Percentiles rank a stretch among this genome's conserved stretches.
Conservation (phyloP, 2,329 filamentous ascomycete species). For the Monosporascus sp. region DNA sequence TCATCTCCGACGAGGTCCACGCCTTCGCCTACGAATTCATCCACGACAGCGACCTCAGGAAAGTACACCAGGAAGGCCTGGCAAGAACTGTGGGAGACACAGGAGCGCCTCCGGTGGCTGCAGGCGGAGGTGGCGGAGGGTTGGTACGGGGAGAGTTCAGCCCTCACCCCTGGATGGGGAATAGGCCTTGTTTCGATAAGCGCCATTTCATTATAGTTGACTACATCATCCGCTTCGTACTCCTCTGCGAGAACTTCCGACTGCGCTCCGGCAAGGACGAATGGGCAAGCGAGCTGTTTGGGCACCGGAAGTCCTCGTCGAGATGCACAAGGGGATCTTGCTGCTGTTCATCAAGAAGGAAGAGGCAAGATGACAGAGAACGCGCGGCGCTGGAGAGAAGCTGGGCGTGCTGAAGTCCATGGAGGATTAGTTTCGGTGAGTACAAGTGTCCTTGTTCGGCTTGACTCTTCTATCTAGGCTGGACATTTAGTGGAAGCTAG, state of each 20-base stretch:
- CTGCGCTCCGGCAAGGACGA: constrained; percentile 12
- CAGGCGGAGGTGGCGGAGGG: not conserved
- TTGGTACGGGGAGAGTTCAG: not conserved
- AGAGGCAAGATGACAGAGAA: not conserved
- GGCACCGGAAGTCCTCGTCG: constrained; percentile 10
- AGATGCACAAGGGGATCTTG: constrained; percentile 20
- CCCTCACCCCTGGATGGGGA: not conserved
- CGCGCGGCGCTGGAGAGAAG: no score
- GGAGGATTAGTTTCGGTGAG: no score
- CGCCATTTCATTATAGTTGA: constrained; percentile 8
- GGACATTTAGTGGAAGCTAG: no score
- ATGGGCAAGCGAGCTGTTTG: constrained; percentile 13
- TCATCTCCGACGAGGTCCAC: no score
- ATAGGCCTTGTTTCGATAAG: not conserved
- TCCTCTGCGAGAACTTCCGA: constrained; percentile 18
- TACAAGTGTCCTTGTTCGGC: no score
- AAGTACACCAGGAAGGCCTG: not conserved
- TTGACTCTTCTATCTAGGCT: no score
- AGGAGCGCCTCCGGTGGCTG: not conserved
- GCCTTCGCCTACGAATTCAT: not conserved
- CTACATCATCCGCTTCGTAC: constrained; percentile 21
- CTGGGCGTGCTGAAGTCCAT: no score
- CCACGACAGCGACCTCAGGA: not conserved
- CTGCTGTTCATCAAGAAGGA: not conserved
- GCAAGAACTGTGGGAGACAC: not conserved